Percentiles rank a stretch among this genome's conserved stretches.
Conservation (phyloP, 495 filamentous ascomycete species). For the Mytilinidion resinicola region DNA sequence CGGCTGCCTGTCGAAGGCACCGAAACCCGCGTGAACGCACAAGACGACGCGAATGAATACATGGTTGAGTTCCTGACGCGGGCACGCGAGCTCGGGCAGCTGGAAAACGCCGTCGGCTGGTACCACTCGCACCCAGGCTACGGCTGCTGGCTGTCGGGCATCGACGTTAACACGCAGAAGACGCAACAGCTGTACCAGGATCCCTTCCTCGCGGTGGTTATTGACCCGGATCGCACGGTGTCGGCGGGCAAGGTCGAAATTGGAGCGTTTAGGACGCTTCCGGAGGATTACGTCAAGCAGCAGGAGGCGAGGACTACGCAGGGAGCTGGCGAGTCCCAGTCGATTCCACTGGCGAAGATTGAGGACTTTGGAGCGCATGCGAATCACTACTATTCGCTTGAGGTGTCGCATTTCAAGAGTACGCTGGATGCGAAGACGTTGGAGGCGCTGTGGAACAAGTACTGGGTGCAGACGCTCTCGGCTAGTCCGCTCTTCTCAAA, state of each 20-base stretch:
- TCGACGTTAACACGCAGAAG: slow-evolving; percentile 84
- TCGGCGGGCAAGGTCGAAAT: slow-evolving; percentile 95
- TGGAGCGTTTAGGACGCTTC: slow-evolving; percentile 90
- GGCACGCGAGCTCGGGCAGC: slow-evolving; percentile 63
- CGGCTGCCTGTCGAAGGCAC: slow-evolving; percentile 94
- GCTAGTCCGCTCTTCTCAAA: slow-evolving; percentile 89
- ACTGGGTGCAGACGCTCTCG: slow-evolving; percentile 98
- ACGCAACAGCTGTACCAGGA: slow-evolving; percentile 77
- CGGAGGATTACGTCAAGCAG: slow-evolving; percentile 53
- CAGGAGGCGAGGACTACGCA: slow-evolving; percentile 34
- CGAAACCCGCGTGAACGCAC: slow-evolving; percentile 94
- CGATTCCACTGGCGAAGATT: slow-evolving; percentile 83
- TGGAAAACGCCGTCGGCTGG: slow-evolving; percentile 95
- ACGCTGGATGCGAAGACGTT: slow-evolving; percentile 79
- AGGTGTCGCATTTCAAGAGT: slow-evolving; percentile 89
- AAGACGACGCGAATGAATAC: slow-evolving; percentile 93
- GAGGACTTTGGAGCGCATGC: slow-evolving; percentile 95
- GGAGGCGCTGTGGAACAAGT: slow-evolving; percentile 95
- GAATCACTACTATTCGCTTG: slow-evolving; percentile 80
- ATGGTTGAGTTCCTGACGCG: slow-evolving; percentile 77
- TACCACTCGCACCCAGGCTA: slow-evolving; percentile 98
- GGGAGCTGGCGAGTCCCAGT: slow-evolving; percentile 50
- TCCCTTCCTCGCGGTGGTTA: slow-evolving; percentile 92
- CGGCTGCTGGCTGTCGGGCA: slow-evolving; percentile 95
- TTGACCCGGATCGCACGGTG: slow-evolving; percentile 95